phyloP scores from a whole-genome alignment of 208 protist species.

The Balamuthia mandrillaris region DNA sequence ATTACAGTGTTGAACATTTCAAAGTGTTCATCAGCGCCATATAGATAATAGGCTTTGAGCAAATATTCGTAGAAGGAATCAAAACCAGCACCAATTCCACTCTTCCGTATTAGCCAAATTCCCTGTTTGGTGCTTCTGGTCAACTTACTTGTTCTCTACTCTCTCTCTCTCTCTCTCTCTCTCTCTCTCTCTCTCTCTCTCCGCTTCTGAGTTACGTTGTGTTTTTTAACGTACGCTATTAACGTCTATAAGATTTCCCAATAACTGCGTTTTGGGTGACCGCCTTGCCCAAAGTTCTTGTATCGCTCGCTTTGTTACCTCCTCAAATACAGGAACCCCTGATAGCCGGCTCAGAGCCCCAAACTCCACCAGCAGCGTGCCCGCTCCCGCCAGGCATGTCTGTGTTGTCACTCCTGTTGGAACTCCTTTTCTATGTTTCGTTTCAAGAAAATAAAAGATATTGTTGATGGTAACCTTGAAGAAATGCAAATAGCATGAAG shows the following conservation, averaged over 20 bases:
- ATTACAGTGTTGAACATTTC: slow-evolving; percentile 48
- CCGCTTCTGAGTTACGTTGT: neutral
- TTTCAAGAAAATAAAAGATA: neutral
- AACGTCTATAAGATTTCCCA: neutral
- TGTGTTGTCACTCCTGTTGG: neutral
- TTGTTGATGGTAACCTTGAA: neutral
- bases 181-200: slow-evolving; percentile 45
- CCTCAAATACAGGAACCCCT: neutral
- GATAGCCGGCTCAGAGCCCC: slow-evolving; percentile 48
- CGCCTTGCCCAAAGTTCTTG: neutral
- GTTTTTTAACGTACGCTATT: slow-evolving; percentile 39
- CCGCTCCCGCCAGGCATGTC: neutral
- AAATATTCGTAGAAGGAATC: slow-evolving; percentile 85
- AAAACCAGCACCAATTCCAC: slow-evolving; percentile 72
- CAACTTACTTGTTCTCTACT: slow-evolving; percentile 50
- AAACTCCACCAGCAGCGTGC: slow-evolving; percentile 53
- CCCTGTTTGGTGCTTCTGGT: slow-evolving; percentile 62
- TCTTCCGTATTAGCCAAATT: slow-evolving; percentile 35
- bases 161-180: slow-evolving; percentile 44
- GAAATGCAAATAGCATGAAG: neutral
- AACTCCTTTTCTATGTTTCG: neutral
- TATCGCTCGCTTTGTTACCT: neutral
- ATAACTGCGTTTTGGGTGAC: neutral
- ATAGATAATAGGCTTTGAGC: slow-evolving; percentile 67
- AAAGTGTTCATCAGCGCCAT: slow-evolving; percentile 42